Base-by-base conservation (phyloP, 108 stramenopile species). In the Licmophora abbreviata region DNA sequence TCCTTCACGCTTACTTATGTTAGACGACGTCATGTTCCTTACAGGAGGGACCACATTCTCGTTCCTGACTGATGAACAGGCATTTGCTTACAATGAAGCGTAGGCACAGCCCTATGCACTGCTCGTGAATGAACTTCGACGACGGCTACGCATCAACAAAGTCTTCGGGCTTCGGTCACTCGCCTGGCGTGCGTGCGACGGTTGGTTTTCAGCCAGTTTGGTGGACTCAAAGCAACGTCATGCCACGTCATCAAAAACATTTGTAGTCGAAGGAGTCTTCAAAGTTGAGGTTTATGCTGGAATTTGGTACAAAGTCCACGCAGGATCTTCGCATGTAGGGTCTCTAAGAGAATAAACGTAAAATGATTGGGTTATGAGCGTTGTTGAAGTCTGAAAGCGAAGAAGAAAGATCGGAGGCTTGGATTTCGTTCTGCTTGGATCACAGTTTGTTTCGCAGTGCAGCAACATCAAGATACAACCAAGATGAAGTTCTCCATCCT, bases 401-500 rank as follows among this genome's bases (percentile, higher is more conserved):
- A 44, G 8, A 8, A 44, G 17, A 17, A 35, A 12, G 34, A 12
- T 35, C 12, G 9, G 34, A 12, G 9, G 9, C 34, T 11, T 11
- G 34, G 9, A 9, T 35, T 11, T 35, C 34, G 34, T 35, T 35
- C 34, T 35, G 34, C 12, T 9, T 11, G 9, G 11, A 11, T 35
- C 12, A 9, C 12, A 9, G 11, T 21, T 21, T 17, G 15, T 18
- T 44, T 17, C 43, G 43, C 15, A n/a, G 15, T 8, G 8, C 12
- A 44, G 22, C 9, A 44, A 44, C 8, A 44, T 21, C 15, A 44
- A 44, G 43, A 44, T 18, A 33, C 15, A 12, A 42, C 29, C 58
- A 79, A 42, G 0, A 84, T 85, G 83, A 85, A 80, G 61, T 68
- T 85, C 73, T 38, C 66, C 38, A 49, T 60, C 42, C 56, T 68